Base-by-base conservation (phyloP, 306 rosid species). In the Prosopis cineraria region DNA sequence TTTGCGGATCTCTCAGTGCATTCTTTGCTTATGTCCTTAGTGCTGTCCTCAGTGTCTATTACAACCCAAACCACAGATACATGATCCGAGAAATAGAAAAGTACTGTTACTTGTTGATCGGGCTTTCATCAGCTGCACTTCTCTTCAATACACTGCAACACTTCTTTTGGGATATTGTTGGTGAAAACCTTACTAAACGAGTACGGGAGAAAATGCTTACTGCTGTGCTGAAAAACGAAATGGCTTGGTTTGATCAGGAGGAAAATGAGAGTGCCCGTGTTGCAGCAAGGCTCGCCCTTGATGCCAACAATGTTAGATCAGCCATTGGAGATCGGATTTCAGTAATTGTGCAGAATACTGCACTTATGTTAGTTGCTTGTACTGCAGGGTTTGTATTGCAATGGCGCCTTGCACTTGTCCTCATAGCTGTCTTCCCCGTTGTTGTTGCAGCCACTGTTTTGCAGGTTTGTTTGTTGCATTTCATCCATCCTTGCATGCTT, bases 321-420 rank as follows among this genome's bases (percentile, higher is more conserved):
- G 97, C 97, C 69, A 90, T 94, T 60, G 98, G 97, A 76, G 98
- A 94, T 65, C 77, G 97, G 60, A 94, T 94, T 85, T 94, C 97
- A 1, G 94, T 94, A 29, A 94, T 94, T 74, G 98, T 94, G 80
- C 97, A 90, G 88, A 94, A 94, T 84, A 91, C 97, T 37, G 93
- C 98, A 13, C 96, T 94, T 39, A 89, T 94, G 96, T 84, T 94
- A 41, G 97, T 91, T 72, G 96, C 98, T 2, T 91, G 97, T 76
- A 91, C 98, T 12, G 96, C 98, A 6, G 98, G 98, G 40, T 94
- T 94, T 58, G 96, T 94, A 74, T 86, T 94, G 88, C 91, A 94
- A 76, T 91, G 98, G 98, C 94, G 98, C 68, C 98, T 94, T 73
- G 91, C 98, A 37, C 98, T 94, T 29, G 97, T 91, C 70, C 97